phyloP scores from a whole-genome alignment of 1,284 basidiomycete genomes.

The Cryptococcus deneoformans region DNA sequence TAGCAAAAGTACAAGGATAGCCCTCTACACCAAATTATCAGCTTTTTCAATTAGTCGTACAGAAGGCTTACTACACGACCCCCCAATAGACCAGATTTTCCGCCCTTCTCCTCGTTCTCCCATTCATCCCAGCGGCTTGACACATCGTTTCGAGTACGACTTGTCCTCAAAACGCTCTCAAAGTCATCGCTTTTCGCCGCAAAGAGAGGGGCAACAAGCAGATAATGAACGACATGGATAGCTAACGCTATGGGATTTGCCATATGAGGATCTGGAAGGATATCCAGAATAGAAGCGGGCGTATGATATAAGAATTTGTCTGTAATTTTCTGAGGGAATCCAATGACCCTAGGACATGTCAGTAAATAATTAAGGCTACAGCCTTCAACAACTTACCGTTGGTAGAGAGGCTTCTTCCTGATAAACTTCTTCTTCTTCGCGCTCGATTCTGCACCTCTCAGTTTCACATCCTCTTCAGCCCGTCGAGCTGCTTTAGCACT shows the following conservation, averaged over 20 bases:
- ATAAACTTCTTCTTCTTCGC: constrained; percentile 31
- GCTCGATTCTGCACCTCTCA: not conserved
- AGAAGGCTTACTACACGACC: constrained; percentile 27
- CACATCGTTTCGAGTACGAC: constrained; percentile 12
- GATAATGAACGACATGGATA: constrained; percentile 36
- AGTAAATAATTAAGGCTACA: not conserved
- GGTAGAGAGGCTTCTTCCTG: constrained; percentile 31
- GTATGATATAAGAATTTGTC: constrained; percentile 27
- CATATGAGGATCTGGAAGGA: constrained; percentile 31
- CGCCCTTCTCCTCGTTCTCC: constrained; percentile 19
- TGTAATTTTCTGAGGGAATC: constrained; percentile 22
- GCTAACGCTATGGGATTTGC: constrained; percentile 38
- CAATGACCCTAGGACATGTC: constrained; percentile 16
- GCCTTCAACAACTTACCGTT: constrained; percentile 29
- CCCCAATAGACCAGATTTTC: constrained; percentile 20
- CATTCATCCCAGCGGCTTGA: constrained; percentile 34
- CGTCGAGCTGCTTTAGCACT: constrained; percentile 25
- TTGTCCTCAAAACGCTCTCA: constrained; percentile 16
- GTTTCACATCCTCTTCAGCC: constrained; percentile 19
- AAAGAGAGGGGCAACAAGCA: constrained; percentile 38
- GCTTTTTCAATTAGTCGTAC: not conserved
- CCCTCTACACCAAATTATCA: constrained; percentile 16
- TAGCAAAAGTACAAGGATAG: constrained; percentile 22
- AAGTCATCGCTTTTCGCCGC: constrained; percentile 9
- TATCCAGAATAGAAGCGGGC: constrained; percentile 29